A percentile compares a stretch with the other conserved stretches of the same genome.
phyloP scores from a whole-genome alignment of 805 yeast species.

The Yamadazyma takamatsuzukensis region DNA sequence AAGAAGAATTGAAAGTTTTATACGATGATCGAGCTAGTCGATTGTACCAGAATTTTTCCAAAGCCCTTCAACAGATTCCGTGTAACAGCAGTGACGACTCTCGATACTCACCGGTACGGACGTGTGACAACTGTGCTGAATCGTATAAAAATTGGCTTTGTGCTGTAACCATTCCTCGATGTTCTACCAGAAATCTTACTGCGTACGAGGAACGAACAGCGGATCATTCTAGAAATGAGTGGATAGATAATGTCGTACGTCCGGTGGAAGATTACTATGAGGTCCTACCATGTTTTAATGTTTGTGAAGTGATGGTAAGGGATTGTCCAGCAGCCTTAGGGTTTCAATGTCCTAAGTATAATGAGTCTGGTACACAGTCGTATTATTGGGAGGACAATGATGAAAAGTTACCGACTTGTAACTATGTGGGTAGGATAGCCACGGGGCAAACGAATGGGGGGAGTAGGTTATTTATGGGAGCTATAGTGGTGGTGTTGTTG shows the following conservation, averaged over 20 bases:
- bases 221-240: constrained; percentile 56
- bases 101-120: constrained; percentile 66
- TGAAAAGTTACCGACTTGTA: constrained; percentile 30
- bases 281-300: constrained; percentile 79
- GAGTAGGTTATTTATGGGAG: not conserved
- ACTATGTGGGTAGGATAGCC: constrained; percentile 28
- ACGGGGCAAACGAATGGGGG: not conserved
- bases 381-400: constrained; percentile 40
- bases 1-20: constrained; percentile 19
- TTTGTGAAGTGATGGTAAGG: constrained; percentile 73
- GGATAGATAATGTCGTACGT: constrained; percentile 48
- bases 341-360: constrained; percentile 64
- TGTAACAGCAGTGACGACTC: constrained; percentile 70
- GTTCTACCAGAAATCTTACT: constrained; percentile 50
- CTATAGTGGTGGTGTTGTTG: not conserved
- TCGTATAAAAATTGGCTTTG: constrained; percentile 88
- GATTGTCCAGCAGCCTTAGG: constrained; percentile 80
- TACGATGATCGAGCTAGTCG: constrained; percentile 64
- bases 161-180: constrained; percentile 82
- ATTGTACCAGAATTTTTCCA: constrained; percentile 62
- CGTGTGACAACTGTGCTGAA: constrained; percentile 68
- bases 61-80: constrained; percentile 69
- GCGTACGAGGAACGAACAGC: constrained; percentile 46
- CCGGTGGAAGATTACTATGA: constrained; percentile 68
- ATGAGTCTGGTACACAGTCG: constrained; percentile 32